Percentiles rank a stretch among this genome's conserved stretches.
These are phyloP conservation scores for Cladophialophora yegresii DNA, from an alignment of 2,329 filamentous ascomycete genomes.

Conservation along the genomic window DNA sequence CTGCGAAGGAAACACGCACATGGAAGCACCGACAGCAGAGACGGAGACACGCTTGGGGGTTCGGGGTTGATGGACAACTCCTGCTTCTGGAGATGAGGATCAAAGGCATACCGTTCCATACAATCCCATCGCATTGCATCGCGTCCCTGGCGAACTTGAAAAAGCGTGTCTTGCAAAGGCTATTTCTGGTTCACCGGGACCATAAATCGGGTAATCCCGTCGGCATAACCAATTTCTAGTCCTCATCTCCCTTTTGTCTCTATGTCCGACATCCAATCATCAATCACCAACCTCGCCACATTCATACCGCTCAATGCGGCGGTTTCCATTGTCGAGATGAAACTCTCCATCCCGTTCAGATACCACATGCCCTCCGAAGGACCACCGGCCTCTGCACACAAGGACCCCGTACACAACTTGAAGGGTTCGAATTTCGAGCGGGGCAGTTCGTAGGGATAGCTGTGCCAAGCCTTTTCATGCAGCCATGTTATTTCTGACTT, in stretches of 20 bases:
- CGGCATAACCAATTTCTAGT: not conserved
- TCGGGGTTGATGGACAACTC: not conserved
- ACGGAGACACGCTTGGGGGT: too few species aligned
- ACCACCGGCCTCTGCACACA: not conserved
- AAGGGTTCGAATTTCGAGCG: slow-evolving; percentile 84
- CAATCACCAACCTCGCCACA: slow-evolving; percentile 57
- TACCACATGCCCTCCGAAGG: slow-evolving; percentile 43
- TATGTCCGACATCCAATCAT: slow-evolving; percentile 38
- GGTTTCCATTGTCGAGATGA: slow-evolving; percentile 98
- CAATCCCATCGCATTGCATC: not conserved
- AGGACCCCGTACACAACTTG: slow-evolving; percentile 39
- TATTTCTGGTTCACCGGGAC: not conserved
- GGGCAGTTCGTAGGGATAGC: slow-evolving; percentile 83
- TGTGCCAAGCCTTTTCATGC: slow-evolving; percentile 74
- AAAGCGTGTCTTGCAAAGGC: not conserved
- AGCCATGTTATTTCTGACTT: slow-evolving; percentile 68
- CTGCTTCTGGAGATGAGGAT: not conserved
- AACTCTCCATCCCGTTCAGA: slow-evolving; percentile 75
- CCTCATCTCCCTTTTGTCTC: too few species aligned
- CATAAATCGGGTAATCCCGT: not conserved
- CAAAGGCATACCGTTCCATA: too few species aligned
- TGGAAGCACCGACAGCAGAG: too few species aligned
- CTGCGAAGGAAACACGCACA: too few species aligned
- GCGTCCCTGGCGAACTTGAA: not conserved
- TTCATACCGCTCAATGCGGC: slow-evolving; percentile 81